A percentile compares a stretch with the other conserved stretches of the same genome.
These are phyloP conservation scores for Chalciporus piperatoides DNA, from an alignment of 1,284 basidiomycete genomes.

Conservation along the genomic window DNA sequence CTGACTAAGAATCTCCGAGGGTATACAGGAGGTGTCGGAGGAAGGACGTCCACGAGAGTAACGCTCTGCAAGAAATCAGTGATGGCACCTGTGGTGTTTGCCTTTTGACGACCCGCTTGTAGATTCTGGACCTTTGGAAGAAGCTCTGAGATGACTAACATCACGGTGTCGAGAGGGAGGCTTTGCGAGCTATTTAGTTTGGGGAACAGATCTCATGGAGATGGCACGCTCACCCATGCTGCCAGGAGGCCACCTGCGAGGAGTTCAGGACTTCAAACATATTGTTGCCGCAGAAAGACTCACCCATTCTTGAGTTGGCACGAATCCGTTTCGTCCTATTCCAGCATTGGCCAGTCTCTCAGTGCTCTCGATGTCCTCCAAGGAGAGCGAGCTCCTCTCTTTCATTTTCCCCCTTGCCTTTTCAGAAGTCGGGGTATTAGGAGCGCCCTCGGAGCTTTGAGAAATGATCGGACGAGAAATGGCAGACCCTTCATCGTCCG, in stretches of 20 bases:
- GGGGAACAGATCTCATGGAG: conserved; percentile 1
- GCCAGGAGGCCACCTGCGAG: conserved; percentile 75
- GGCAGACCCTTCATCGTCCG: conserved; percentile 29
- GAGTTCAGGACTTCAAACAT: conserved; percentile 1
- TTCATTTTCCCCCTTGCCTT: conserved; percentile 89
- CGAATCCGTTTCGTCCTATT: conserved; percentile 83
- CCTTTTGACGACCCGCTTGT: conserved; percentile 61
- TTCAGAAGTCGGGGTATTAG: conserved; percentile 55
- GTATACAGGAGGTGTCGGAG: conserved; percentile 58
- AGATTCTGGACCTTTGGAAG: conserved; percentile 82
- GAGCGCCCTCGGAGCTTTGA: conserved; percentile 38
- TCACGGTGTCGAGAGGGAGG: conserved; percentile 80
- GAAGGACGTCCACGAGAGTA: conserved; percentile 66
- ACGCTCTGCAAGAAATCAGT: conserved; percentile 66
- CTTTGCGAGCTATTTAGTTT: conserved; percentile 36
- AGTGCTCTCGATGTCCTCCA: conserved; percentile 55
- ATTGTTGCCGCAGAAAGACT: conserved; percentile 26
- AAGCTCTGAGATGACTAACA: conserved; percentile 82
- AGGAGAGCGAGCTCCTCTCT: conserved; percentile 57
- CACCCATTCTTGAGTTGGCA: conserved; percentile 94
- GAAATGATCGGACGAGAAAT: conserved; percentile 37
- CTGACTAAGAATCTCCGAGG: conserved; percentile 73
- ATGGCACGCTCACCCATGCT: conserved; percentile 62
- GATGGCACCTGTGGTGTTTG: conserved; percentile 62
- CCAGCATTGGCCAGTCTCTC: conserved; percentile 62